Conservation (phyloP, 106 monocot species). For the Vanilla planifolia region DNA sequence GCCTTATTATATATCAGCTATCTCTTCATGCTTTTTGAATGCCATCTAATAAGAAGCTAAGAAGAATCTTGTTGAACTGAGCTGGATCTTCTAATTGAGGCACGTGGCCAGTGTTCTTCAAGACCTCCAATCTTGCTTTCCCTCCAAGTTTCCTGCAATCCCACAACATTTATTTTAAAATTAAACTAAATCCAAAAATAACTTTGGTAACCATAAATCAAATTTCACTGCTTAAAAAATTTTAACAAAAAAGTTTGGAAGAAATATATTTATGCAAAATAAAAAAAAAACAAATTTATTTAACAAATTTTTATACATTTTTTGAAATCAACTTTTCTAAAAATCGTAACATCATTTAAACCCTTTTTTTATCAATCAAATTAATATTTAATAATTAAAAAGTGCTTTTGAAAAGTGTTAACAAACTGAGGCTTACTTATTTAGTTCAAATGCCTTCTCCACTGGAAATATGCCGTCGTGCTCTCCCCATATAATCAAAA, state of each 20-base stretch:
- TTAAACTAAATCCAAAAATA: too few relatives aligned
- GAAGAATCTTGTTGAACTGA: conserved; percentile 34
- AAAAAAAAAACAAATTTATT: too few relatives aligned
- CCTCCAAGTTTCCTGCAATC: conserved; percentile 44
- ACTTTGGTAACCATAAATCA: too few relatives aligned
- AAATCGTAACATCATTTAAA: too few relatives aligned
- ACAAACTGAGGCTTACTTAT: conserved; percentile 16
- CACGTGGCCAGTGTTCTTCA: conserved; percentile 47
- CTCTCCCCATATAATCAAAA: conserved; percentile 42
- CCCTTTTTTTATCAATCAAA: neutral
- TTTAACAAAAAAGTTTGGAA: too few relatives aligned
- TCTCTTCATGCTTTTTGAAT: conserved; percentile 10
- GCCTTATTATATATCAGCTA: neutral
- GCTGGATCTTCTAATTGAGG: conserved; percentile 46
- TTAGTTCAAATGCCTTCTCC: conserved; percentile 29
- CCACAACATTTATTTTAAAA: too few relatives aligned
- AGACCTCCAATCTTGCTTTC: conserved; percentile 26
- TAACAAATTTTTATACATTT: too few relatives aligned
- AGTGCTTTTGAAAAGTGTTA: too few relatives aligned
- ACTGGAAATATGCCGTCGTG: conserved; percentile 37
- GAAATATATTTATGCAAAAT: too few relatives aligned
- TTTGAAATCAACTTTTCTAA: too few relatives aligned
- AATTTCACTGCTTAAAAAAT: too few relatives aligned
- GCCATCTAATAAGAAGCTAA: conserved; percentile 29
- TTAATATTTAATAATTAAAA: too few relatives aligned